These are phyloP conservation scores for Brassica balearica DNA, from an alignment of 441 rosid genomes.

Conservation along the genomic window DNA sequence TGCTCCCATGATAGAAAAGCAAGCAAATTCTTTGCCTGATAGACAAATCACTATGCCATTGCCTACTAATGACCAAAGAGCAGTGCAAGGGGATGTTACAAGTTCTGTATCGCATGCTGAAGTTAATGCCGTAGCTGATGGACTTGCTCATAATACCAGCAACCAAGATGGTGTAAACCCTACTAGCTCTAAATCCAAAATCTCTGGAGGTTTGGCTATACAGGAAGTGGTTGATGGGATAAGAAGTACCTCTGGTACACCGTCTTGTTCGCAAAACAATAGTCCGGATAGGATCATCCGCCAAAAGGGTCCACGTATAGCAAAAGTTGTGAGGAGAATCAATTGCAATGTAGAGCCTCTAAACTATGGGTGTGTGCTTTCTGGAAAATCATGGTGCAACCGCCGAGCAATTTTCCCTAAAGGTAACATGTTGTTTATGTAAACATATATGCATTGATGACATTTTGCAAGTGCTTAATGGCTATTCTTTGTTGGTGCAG, in stretches of 20 bases:
- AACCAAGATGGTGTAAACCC: slow-evolving; percentile 45
- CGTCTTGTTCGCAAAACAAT: slow-evolving; percentile 77
- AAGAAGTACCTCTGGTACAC: slow-evolving; percentile 54
- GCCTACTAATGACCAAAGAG: slow-evolving; percentile 51
- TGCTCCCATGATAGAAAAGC: slow-evolving; percentile 40
- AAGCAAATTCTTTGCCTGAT: slow-evolving; percentile 45
- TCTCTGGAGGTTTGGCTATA: slow-evolving; percentile 49
- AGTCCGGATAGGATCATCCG: slow-evolving; percentile 71
- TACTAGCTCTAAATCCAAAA: slow-evolving; percentile 53
- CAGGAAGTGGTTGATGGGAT: slow-evolving; percentile 49
- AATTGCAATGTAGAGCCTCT: slow-evolving; percentile 93
- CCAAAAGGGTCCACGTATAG: slow-evolving; percentile 99
- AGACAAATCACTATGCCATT: slow-evolving; percentile 40
- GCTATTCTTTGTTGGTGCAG: slow-evolving; percentile 59
- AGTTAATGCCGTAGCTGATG: slow-evolving; percentile 46
- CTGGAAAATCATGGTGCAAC: slow-evolving; percentile 92
- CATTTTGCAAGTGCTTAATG: slow-evolving; percentile 27
- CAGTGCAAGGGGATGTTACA: slow-evolving; percentile 41
- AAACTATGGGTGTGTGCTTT: slow-evolving; percentile 77
- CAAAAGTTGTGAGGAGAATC: slow-evolving; percentile 98
- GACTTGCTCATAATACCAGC: slow-evolving; percentile 42
- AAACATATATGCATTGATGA: background rate
- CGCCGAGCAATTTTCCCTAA: slow-evolving; percentile 89
- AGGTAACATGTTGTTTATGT: slow-evolving; percentile 52
- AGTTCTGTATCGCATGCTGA: slow-evolving; percentile 45